Evolutionary conservation across 1,284 basidiomycete species (phyloP), one percentile per base, ranked within the genome.

Genomic region (Microbotryomycetes sp.): DNA sequence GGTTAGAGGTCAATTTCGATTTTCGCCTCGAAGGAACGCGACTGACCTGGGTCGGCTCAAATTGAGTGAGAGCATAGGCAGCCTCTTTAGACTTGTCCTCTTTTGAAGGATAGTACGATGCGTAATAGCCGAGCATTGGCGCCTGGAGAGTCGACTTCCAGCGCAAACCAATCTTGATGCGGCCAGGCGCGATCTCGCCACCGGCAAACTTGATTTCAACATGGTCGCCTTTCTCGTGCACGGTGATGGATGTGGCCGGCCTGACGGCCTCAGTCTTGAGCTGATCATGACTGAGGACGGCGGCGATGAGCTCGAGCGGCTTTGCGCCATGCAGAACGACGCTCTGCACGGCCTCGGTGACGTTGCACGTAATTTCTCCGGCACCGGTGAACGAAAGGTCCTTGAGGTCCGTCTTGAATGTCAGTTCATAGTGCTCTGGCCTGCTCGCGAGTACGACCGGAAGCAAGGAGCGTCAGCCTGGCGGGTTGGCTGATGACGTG

Each of bases 321-420:
- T 75, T 70, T 52, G 85, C 81, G 24, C 85, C 80, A 76, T 76
- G 45, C 80, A 81, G 83, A 23, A 82, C 80, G 69, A 94, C 77
- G 21, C 46, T 5, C 30, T 73, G 61, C 4, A 88, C 88, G 66
- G 86, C 81, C 66, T 83, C 77, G 59, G 81, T 76, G 56, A 94
- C 79, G 61, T 90, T 81, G 61, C 97, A 78, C 70, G 21, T 78
- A 71, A 91, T 83, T 69, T 84, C 83, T 30, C 86, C 88, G 59
- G 87, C 81, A 51, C 93, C 93, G 48, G 84, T 80, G 73, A 93
- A 97, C n/a, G 77, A 81, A 57, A 84, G 79, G 26, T 81, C 80
- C 64, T 87, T 80, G 57, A 97, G 82, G 76, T 97, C 89, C 6
- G 92, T 93, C 73, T 82, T 85, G 76, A 96, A 80, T 53, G 84